Percentiles rank a stretch among this genome's conserved stretches.
These are phyloP conservation scores for Trifolium fragiferum DNA, from an alignment of 306 rosid species.

Conservation along the genomic window DNA sequence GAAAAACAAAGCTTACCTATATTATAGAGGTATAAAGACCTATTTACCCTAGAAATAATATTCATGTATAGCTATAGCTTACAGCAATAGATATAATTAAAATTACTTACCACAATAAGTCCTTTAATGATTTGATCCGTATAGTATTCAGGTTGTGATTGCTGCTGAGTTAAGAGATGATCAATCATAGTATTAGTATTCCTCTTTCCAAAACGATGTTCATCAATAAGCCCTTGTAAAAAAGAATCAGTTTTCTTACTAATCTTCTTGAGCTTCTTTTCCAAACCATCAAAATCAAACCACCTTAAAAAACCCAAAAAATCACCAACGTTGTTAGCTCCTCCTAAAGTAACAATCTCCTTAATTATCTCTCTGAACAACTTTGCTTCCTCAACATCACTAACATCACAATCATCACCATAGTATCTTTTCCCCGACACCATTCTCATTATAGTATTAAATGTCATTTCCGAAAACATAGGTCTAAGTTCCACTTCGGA, in stretches of 20 bases:
- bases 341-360: slow-evolving; percentile 10
- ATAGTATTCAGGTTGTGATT: slow-evolving; percentile 51
- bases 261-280: slow-evolving; percentile 39
- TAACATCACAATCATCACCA: slow-evolving; percentile 45
- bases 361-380: slow-evolving; percentile 40
- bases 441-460: slow-evolving; percentile 63
- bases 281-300: slow-evolving; percentile 42
- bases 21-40: no score
- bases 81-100: no score
- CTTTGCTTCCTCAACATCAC: slow-evolving; percentile 48
- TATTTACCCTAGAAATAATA: no score
- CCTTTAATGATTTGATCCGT: slow-evolving; percentile 59
- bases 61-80: neutral
- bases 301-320: slow-evolving; percentile 53
- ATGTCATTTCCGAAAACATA: slow-evolving; percentile 47
- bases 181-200: slow-evolving; percentile 50
- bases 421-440: slow-evolving; percentile 60
- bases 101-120: slow-evolving; percentile 44
- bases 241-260: slow-evolving; percentile 41
- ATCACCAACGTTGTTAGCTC: slow-evolving; percentile 45
- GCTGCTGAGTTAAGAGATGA: slow-evolving; percentile 48
- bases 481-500: slow-evolving; percentile 47
- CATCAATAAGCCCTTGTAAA: slow-evolving; percentile 61
- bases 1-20: no score
- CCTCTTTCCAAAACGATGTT: slow-evolving; percentile 41